Percentiles rank a stretch among this genome's conserved stretches.
Conservation (phyloP, 2,329 filamentous ascomycete genomes). For the Neoascochyta sp. region DNA sequence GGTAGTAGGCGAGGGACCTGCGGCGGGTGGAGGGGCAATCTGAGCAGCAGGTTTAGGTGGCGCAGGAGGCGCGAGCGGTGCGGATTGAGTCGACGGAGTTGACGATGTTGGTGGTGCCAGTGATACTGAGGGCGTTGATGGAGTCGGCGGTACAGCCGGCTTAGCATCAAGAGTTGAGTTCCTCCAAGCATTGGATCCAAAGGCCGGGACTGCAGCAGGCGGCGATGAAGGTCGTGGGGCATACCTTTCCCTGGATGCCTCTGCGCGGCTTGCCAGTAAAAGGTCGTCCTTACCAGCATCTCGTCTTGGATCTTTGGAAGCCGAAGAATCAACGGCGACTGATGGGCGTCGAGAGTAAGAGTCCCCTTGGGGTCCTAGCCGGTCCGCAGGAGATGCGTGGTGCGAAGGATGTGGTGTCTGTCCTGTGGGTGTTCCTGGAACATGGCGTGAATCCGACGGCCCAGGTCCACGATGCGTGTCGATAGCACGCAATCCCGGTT, state of each 20-base stretch:
- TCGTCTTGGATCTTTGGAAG: slow-evolving; percentile 33
- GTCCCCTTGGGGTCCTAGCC: slow-evolving; percentile 28
- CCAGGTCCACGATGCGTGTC: slow-evolving; percentile 32
- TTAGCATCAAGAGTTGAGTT: slow-evolving; percentile 38
- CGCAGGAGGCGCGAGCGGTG: slow-evolving; percentile 15
- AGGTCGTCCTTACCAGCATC: slow-evolving; percentile 45
- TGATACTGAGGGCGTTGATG: slow-evolving; percentile 17
- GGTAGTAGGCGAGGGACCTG: slow-evolving; percentile 21
- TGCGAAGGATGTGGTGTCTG: slow-evolving; percentile 31
- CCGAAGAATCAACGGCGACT: slow-evolving; percentile 31
- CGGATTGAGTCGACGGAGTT: slow-evolving; percentile 25
- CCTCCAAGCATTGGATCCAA: slow-evolving; percentile 47
- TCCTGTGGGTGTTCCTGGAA: slow-evolving; percentile 33
- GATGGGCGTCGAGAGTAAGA: slow-evolving; percentile 38
- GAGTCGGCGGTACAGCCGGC: slow-evolving; percentile 21
- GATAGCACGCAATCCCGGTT: slow-evolving; percentile 25
- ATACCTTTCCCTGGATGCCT: slow-evolving; percentile 46
- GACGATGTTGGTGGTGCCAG: no score
- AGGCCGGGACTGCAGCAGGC: slow-evolving; percentile 55
- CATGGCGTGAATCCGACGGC: slow-evolving; percentile 28
- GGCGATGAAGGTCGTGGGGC: slow-evolving; percentile 50
- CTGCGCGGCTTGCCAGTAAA: slow-evolving; percentile 44
- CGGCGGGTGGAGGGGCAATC: slow-evolving; percentile 13
- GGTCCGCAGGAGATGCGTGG: slow-evolving; percentile 32
- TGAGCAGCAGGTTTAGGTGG: slow-evolving; percentile 27